Conservation (phyloP, 148 eudicot genomes). For the Rhododendron simsii region DNA sequence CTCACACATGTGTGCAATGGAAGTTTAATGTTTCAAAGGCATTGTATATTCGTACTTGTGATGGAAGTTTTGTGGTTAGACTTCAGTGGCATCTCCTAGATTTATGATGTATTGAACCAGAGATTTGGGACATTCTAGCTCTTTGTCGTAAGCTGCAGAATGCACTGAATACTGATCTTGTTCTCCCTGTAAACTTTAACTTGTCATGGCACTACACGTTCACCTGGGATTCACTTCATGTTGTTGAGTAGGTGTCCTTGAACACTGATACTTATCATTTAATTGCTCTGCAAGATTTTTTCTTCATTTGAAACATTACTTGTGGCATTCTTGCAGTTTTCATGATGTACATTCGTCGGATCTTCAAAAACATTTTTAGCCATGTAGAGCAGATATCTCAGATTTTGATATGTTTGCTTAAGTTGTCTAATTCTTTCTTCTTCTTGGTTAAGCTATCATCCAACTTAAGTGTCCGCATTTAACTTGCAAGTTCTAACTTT, state of each 20-base stretch:
- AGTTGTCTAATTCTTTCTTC: background rate
- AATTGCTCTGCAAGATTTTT: background rate
- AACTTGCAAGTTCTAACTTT: background rate
- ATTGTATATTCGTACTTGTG: background rate
- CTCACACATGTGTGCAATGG: background rate
- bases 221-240: background rate
- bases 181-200: background rate
- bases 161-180: background rate
- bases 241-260: constrained; percentile 7
- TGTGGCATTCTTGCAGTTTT: constrained; percentile 54
- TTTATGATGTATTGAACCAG: background rate
- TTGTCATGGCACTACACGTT: background rate
- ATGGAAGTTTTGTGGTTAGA: background rate
- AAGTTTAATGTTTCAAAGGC: background rate
- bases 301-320: background rate
- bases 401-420: constrained; percentile 33
- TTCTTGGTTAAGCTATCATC: background rate
- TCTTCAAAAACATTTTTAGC: constrained; percentile 73
- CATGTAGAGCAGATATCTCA: constrained; percentile 90
- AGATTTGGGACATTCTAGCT: background rate
- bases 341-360: constrained; percentile 58
- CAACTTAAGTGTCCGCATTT: background rate
- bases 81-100: background rate
- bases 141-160: background rate
- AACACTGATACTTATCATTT: background rate